Percentiles rank a stretch among this genome's conserved stretches.
Conservation (phyloP, 148 eudicot genomes). For the Rhododendron ovatum region DNA sequence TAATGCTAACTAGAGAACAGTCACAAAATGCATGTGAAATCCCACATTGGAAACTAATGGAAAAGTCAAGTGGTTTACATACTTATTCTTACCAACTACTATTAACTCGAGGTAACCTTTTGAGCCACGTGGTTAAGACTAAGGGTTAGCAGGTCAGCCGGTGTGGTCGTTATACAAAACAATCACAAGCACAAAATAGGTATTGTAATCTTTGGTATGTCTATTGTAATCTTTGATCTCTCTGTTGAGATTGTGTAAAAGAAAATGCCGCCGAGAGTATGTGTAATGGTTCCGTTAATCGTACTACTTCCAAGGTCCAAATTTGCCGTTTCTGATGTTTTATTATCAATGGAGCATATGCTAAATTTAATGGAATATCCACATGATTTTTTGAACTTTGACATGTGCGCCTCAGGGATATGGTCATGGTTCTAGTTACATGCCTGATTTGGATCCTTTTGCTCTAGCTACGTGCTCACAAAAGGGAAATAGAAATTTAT, state of each 20-base stretch:
- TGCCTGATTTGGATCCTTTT: not conserved
- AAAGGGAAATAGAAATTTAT: not conserved
- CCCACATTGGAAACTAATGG: too few species aligned
- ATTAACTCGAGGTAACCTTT: not conserved
- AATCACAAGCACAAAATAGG: not conserved
- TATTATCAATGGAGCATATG: not conserved
- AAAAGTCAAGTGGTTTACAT: not conserved
- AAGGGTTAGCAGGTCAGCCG: not conserved
- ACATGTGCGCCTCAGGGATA: not conserved
- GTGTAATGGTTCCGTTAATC: not conserved
- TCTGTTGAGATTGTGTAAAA: not conserved
- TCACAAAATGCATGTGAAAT: too few species aligned
- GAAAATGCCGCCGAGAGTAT: not conserved
- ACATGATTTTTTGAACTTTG: not conserved
- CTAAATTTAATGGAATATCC: not conserved
- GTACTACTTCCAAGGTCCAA: not conserved
- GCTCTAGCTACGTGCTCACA: not conserved
- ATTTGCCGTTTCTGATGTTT: not conserved
- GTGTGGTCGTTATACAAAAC: not conserved
- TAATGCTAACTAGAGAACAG: not conserved
- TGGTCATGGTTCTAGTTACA: not conserved
- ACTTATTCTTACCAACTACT: not conserved
- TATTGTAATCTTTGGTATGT: not conserved
- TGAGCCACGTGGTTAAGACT: not conserved
- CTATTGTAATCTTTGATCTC: not conserved